Percentiles rank a stretch among this genome's conserved stretches.
Conservation (phyloP, 768 basidiomycete genomes). For the Lactifluus volemus region DNA sequence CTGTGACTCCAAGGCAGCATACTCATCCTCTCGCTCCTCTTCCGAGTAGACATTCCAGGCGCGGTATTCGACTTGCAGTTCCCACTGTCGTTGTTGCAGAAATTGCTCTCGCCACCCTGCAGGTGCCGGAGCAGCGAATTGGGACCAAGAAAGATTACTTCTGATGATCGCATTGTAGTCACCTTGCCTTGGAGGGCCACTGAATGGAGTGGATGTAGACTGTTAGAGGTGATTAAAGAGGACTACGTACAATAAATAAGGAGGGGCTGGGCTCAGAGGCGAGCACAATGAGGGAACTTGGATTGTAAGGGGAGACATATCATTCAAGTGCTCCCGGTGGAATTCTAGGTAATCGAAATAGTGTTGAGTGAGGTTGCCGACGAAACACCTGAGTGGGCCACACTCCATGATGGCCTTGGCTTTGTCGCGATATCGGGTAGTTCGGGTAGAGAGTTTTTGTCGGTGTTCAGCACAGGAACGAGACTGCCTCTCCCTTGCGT, state of each 20-base stretch:
- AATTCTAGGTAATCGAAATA: slow-evolving; percentile 10
- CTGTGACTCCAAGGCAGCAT: slow-evolving; percentile 3
- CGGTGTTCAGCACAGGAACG: slow-evolving; percentile 3
- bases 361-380: slow-evolving; percentile 2
- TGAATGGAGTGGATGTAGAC: not conserved
- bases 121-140: slow-evolving; percentile 9
- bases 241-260: slow-evolving; percentile 8
- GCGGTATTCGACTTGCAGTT: slow-evolving; percentile 1
- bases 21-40: slow-evolving; percentile 3
- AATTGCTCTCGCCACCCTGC: slow-evolving; percentile 11
- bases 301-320: slow-evolving; percentile 5
- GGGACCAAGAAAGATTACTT: slow-evolving; percentile 11
- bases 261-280: not conserved
- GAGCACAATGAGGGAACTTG: slow-evolving; percentile 3
- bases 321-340: not conserved
- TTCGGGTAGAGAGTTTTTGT: not conserved
- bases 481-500: slow-evolving; percentile 13
- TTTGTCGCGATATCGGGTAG: slow-evolving; percentile 6
- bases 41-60: not conserved
- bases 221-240: not conserved
- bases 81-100: slow-evolving; percentile 5
- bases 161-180: slow-evolving; percentile 8
- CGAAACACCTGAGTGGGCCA: not conserved
- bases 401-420: slow-evolving; percentile 2
- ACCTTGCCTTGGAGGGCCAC: slow-evolving; percentile 5